Conservation (phyloP, 1,284 basidiomycete genomes). For the Microbotryum scabiosae region DNA sequence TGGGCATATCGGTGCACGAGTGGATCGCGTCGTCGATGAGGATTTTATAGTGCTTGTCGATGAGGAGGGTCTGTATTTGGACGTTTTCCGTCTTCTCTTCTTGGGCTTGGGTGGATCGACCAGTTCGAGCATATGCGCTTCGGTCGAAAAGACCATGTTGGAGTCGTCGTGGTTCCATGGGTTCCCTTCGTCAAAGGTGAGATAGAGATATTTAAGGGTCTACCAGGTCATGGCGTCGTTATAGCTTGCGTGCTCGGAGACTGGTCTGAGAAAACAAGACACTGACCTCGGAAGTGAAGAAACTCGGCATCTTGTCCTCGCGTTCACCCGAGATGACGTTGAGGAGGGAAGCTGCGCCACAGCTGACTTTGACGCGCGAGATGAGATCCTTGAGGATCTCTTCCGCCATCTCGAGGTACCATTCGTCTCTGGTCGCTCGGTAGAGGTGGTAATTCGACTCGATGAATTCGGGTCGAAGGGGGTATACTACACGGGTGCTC, state of each 20-base stretch:
- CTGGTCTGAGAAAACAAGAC: slow-evolving; percentile 11
- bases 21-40: neutral
- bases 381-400: slow-evolving; percentile 67
- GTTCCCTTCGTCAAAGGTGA: slow-evolving; percentile 78
- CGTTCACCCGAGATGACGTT: slow-evolving; percentile 63
- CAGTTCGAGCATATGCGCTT: slow-evolving; percentile 67
- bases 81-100: neutral
- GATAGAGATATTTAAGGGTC: slow-evolving; percentile 64
- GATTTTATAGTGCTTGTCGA: slow-evolving; percentile 2
- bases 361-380: slow-evolving; percentile 64
- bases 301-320: slow-evolving; percentile 31
- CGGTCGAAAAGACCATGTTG: slow-evolving; percentile 80
- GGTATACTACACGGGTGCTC: slow-evolving; percentile 22
- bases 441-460: slow-evolving; percentile 93
- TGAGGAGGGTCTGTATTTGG: neutral
- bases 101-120: neutral
- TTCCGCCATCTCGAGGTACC: slow-evolving; percentile 84
- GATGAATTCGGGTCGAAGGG: slow-evolving; percentile 58
- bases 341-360: slow-evolving; percentile 71
- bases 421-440: slow-evolving; percentile 80
- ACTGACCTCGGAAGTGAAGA: slow-evolving; percentile 21
- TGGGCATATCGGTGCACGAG: slow-evolving; percentile 10
- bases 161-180: slow-evolving; percentile 63
- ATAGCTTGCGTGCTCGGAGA: slow-evolving; percentile 70
- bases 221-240: neutral